Evolutionary conservation across 1,139 yeast genomes (phyloP), one percentile per base, ranked within the genome.

Genomic region (Yamadazyma spencermartinsiae): DNA sequence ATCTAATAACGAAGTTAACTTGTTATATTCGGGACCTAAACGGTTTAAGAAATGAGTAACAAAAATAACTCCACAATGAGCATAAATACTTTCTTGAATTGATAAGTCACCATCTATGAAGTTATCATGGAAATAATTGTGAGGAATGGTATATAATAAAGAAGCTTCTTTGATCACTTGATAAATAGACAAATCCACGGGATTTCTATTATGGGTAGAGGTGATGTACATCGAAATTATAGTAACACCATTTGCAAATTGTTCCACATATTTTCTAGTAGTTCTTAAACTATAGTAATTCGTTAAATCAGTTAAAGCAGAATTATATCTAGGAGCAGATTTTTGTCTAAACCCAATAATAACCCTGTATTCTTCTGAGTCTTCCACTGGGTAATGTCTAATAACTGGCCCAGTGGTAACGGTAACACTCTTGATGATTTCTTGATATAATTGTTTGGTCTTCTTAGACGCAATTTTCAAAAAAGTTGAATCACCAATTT

Each of bases 101-200:
- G 97, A 89, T 62, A 90, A 76, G 49, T 82, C 82, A 40, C 94
- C 86, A 41, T 73, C 64, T 47, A 85, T 82, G 58, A 90, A 90
- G 44, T 82, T 74, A 38, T 76, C 73, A 52, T 83, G 85, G 73
- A 90, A 90, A 53, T 78, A 75, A 56, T 88, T 87, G 63, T 86
- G 85, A 33, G 98, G 98, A 50, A 92, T 79, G 55, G 96, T 87
- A 65, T 86, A 92, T 51, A 92, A 73, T 55, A 92, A 76, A 5
- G 97, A 88, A 30, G 96, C 96, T 65, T 92, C 98, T 68, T 88
- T 89, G 56, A 87, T 85, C 48, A 92, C 86, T 69, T 92, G 98
- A 63, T 83, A 84, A 48, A 90, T 83, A 21, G 95, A 83, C 54
- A 86, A 76, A 54, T 86, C 90, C 55, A 72, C 78, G 52, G 74